Percentiles rank a stretch among this genome's conserved stretches.
Conservation (phyloP, 805 yeast species). For the Lipomyces lipofer region DNA sequence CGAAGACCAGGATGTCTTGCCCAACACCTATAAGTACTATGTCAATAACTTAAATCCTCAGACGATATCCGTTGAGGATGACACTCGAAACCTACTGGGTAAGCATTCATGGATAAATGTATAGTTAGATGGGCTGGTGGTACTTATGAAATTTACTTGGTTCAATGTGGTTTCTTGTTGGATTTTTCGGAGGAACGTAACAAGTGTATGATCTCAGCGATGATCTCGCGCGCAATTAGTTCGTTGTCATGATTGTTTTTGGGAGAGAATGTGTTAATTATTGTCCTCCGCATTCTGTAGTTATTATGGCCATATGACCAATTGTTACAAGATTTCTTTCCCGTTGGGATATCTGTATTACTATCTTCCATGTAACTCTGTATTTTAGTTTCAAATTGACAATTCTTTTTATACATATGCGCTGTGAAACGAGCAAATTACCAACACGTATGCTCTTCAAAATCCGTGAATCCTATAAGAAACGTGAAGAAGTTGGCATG, state of each 20-base stretch:
- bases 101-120: conserved; percentile 15
- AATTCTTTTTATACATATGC: not conserved
- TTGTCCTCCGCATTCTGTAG: too few species aligned
- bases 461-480: not conserved
- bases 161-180: too few species aligned
- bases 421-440: conserved; percentile 18
- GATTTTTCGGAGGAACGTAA: too few species aligned
- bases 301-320: too few species aligned
- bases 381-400: not conserved
- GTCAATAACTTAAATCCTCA: not conserved
- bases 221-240: too few species aligned
- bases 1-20: conserved; percentile 10
- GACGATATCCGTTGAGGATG: conserved; percentile 10
- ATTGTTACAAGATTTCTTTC: not conserved
- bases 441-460: not conserved
- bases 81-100: conserved; percentile 8
- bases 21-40: not conserved
- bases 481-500: not conserved
- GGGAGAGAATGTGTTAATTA: too few species aligned
- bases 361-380: not conserved
- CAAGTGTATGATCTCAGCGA: too few species aligned
- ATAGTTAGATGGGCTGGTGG: too few species aligned
- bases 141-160: too few species aligned
- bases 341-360: not conserved
- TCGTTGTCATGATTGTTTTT: too few species aligned